phyloP scores from a whole-genome alignment of 352 stramenopile species.

The Globisporangium okanoganense region DNA sequence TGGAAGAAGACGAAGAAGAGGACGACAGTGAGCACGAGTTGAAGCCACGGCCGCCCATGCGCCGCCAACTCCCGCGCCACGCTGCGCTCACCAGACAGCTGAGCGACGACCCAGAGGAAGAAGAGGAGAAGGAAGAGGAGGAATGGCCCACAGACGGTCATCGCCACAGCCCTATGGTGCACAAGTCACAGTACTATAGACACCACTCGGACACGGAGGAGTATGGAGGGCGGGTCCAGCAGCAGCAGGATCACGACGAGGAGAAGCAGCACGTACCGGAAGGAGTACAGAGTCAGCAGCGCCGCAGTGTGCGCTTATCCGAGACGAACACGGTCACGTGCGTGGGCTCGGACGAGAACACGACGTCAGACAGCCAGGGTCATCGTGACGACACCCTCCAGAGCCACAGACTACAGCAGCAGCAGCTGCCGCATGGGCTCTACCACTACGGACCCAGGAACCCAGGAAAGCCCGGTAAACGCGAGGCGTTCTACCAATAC shows the following conservation, averaged over 20 bases:
- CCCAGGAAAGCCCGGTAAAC: slow-evolving; percentile 2
- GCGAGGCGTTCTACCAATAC: neutral
- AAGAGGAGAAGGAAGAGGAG: slow-evolving; percentile 6
- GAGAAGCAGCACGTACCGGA: neutral
- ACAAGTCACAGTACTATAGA: neutral
- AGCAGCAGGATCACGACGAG: neutral
- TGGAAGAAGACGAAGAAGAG: slow-evolving; percentile 6
- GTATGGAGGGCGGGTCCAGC: neutral
- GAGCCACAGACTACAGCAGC: slow-evolving; percentile 11
- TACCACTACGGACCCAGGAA: slow-evolving; percentile 6
- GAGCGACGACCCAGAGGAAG: neutral
- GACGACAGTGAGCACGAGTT: neutral
- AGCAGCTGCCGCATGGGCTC: neutral
- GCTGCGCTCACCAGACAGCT: neutral
- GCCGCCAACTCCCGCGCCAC: neutral
- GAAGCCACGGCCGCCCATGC: neutral
- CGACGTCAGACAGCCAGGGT: slow-evolving; percentile 22
- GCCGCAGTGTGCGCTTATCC: slow-evolving; percentile 10
- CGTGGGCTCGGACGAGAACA: slow-evolving; percentile 24
- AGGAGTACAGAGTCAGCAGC: neutral
- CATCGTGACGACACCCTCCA: slow-evolving; percentile 15
- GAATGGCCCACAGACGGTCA: neutral
- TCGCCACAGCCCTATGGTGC: neutral
- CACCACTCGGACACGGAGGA: slow-evolving; percentile 1
- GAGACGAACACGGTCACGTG: slow-evolving; percentile 19